Base-by-base conservation (phyloP, 2,329 filamentous ascomycete genomes). In the Rhexocercosporidium sp. region DNA sequence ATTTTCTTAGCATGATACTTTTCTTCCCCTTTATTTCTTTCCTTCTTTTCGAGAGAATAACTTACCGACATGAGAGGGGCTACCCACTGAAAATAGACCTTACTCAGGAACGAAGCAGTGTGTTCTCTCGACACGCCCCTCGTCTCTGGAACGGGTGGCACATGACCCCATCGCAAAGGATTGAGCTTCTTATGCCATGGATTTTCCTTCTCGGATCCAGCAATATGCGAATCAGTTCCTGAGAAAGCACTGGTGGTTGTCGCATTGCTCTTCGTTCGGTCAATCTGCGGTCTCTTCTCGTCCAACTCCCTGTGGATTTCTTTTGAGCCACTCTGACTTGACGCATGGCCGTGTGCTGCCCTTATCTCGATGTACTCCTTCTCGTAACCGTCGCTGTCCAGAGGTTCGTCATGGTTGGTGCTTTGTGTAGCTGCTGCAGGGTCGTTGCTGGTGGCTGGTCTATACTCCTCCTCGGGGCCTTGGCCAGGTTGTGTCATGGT, bases 1-100 rank as follows among this genome's bases (percentile, higher is more conserved):
- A 27, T n/a, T 14, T 47, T 8, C 64, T 75, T 64, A 78, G 72
- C 49, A 70, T 47, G 37, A 34, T 34, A 16, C 25, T 63, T 22
- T 18, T 18, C 46, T 61, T 8, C 54, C 5, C 16, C 14, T 47
- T 25, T 14, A n/a, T 18, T 6, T 14, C 4, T 46, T 18, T 16
- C 3, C n/a, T 44, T 18, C 14, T 18, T 44, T n/a, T 41, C 11
- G 3, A n/a, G 20, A 7, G 20, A 22, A 47, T 16, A 16, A 82
- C 86, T 81, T 78, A 91, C 90, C 70, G 81, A 84, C 94, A 98
- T 98, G 64, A 98, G 77, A 1, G 93, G 90, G 0, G 89, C 88
- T 85, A 97, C 95, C 95, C 95, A 98, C 77, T 93, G 88, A 76
- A 97, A 98, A 3, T 90, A 91, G 25, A 97, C 78, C 65, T 84